phyloP scores from a whole-genome alignment of 306 rosid species.

The Neltuma alba region DNA sequence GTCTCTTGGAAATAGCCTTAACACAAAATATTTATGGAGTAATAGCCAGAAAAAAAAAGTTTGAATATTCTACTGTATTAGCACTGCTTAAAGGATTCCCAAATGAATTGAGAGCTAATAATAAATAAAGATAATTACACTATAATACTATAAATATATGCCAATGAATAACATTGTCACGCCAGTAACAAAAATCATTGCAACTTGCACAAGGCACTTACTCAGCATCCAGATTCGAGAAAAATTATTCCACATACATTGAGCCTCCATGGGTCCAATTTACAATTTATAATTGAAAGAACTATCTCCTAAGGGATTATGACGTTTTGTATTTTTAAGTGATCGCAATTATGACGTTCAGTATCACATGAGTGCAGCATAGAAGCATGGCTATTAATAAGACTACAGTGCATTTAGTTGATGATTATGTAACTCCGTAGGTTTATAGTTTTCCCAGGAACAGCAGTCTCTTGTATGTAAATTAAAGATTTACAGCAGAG shows the following conservation, averaged over 20 bases:
- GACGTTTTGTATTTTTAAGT: not conserved
- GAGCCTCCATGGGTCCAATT: not conserved
- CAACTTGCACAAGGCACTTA: conserved; percentile 18
- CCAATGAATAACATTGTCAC: conserved; percentile 16
- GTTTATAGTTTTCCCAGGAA: conserved; percentile 16
- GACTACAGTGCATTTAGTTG: conserved; percentile 10
- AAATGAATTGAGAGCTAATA: not conserved
- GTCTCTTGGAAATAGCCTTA: conserved; percentile 5
- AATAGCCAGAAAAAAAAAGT: conserved; percentile 7
- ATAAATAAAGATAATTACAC: conserved; percentile 6
- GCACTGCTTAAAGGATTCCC: conserved; percentile 13
- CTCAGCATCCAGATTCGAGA: not conserved
- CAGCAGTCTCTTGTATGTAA: conserved; percentile 16
- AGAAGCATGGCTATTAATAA: conserved; percentile 12
- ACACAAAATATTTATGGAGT: conserved; percentile 9
- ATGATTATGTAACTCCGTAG: conserved; percentile 24
- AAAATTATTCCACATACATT: not conserved
- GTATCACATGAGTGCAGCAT: not conserved
- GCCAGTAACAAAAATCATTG: conserved; percentile 15
- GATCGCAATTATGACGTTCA: conserved; percentile 4
- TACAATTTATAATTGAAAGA: not conserved
- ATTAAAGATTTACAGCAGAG: conserved; percentile 13
- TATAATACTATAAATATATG: conserved; percentile 23
- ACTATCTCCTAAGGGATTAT: not conserved
- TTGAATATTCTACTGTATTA: conserved; percentile 23